Conservation (phyloP, 441 rosid species). For the Brassica balearica region DNA sequence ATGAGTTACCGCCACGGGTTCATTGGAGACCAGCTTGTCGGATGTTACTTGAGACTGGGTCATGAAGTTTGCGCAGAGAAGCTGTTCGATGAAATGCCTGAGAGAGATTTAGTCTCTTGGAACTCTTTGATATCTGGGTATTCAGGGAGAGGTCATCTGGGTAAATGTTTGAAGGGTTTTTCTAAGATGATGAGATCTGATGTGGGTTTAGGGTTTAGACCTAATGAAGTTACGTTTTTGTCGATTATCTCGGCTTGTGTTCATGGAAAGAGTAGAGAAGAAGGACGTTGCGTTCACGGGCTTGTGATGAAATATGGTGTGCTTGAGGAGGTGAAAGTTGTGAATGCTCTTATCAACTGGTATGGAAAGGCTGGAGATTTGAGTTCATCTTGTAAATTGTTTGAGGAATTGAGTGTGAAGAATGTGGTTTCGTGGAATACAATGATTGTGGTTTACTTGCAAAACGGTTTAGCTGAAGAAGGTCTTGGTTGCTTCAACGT, state of each 20-base stretch:
- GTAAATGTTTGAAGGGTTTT: conserved; percentile 49
- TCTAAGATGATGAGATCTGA: conserved; percentile 54
- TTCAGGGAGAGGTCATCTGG: conserved; percentile 48
- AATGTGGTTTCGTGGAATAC: conserved; percentile 65
- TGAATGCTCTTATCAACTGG: conserved; percentile 52
- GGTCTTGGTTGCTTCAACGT: conserved; percentile 45
- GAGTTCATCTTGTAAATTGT: conserved; percentile 44
- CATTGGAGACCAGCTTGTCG: conserved; percentile 70
- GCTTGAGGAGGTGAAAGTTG: conserved; percentile 58
- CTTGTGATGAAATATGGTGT: conserved; percentile 57
- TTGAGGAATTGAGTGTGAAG: conserved; percentile 45
- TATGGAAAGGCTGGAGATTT: conserved; percentile 54
- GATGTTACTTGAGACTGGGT: conserved; percentile 50
- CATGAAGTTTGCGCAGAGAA: conserved; percentile 48
- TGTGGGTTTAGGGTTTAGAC: conserved; percentile 44
- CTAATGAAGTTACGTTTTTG: conserved; percentile 59
- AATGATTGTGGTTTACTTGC: conserved; percentile 48
- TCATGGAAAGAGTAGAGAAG: conserved; percentile 45
- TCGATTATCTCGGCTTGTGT: conserved; percentile 64
- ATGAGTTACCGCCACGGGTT: conserved; percentile 67
- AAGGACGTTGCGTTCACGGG: conserved; percentile 65
- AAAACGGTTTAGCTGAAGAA: conserved; percentile 44
- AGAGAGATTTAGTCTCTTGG: conserved; percentile 68
- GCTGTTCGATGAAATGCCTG: conserved; percentile 73
- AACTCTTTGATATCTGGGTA: conserved; percentile 64